Evolutionary conservation across 1,139 yeast species (phyloP).

Genomic region (Candida sojae): DNA sequence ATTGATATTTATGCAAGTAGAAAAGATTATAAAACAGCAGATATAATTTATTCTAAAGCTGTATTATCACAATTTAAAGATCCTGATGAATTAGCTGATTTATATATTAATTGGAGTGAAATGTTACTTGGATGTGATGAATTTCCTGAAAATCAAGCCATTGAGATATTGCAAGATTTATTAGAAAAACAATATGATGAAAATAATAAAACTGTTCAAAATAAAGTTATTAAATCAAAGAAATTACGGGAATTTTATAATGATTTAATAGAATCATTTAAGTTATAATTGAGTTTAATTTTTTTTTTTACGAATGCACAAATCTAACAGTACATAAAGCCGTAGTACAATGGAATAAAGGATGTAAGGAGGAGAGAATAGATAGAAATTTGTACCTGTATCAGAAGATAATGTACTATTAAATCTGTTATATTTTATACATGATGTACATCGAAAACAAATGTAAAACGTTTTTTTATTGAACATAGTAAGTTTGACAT

Average conservation of each 20-base stretch:
- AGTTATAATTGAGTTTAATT: slow-evolving; percentile 24
- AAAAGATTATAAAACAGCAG: slow-evolving; percentile 60
- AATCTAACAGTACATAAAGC: too few relatives aligned
- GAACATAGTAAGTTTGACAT: too few relatives aligned
- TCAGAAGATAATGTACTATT: too few relatives aligned
- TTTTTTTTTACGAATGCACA: too few relatives aligned
- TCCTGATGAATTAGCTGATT: slow-evolving; percentile 63
- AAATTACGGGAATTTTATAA: slow-evolving; percentile 75
- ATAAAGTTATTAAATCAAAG: slow-evolving; percentile 58
- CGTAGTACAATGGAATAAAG: too few relatives aligned
- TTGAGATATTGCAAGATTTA: slow-evolving; percentile 54
- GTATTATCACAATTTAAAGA: slow-evolving; percentile 68
- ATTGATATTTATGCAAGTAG: slow-evolving; percentile 62
- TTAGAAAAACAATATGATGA: slow-evolving; percentile 39
- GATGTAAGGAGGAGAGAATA: background rate
- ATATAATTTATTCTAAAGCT: slow-evolving; percentile 65
- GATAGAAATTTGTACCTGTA: too few relatives aligned
- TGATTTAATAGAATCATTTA: slow-evolving; percentile 69
- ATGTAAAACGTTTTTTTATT: too few relatives aligned
- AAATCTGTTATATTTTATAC: too few relatives aligned
- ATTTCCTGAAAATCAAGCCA: slow-evolving; percentile 48
- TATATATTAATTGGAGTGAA: slow-evolving; percentile 78
- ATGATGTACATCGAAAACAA: too few relatives aligned
- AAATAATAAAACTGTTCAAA: slow-evolving; percentile 53
- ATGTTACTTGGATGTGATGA: slow-evolving; percentile 55